Conservation (phyloP, 164 flowering plant genomes). For the Chimonanthus salicifolius region DNA sequence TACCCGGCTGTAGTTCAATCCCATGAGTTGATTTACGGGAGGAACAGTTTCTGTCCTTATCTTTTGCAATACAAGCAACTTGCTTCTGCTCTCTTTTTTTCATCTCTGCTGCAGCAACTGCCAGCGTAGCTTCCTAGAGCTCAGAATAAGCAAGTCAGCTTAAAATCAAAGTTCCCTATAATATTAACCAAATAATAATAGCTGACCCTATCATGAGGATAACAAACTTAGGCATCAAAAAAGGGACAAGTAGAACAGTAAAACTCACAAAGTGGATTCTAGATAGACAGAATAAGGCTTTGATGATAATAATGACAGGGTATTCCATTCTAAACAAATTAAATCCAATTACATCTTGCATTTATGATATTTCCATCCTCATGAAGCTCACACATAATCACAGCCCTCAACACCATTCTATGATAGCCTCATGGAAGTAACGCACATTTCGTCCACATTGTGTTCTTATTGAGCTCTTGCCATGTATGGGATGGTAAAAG, state of each 20-base stretch:
- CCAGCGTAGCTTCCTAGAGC: constrained; percentile 70
- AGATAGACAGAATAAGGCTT: no score
- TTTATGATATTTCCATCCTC: background rate
- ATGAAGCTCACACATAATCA: no score
- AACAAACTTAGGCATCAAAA: no score
- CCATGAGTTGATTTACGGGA: constrained; percentile 48
- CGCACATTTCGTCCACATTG: no score
- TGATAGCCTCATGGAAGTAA: background rate
- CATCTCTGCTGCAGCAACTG: constrained; percentile 71
- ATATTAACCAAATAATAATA: background rate
- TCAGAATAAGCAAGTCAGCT: constrained; percentile 3
- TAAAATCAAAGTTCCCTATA: background rate
- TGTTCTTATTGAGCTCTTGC: no score
- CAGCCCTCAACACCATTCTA: background rate
- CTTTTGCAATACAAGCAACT: constrained; percentile 17
- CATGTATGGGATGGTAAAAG: no score
- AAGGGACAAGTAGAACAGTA: no score
- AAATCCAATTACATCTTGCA: background rate
- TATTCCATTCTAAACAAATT: no score
- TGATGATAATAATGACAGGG: no score
- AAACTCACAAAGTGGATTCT: no score
- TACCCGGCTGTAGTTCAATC: constrained; percentile 36
- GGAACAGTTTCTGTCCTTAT: constrained; percentile 32
- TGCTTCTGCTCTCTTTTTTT: constrained; percentile 55
- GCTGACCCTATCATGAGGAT: background rate